These are phyloP conservation scores for Colletotrichum sp. DNA, from an alignment of 2,329 filamentous ascomycete genomes.

Conservation along the genomic window DNA sequence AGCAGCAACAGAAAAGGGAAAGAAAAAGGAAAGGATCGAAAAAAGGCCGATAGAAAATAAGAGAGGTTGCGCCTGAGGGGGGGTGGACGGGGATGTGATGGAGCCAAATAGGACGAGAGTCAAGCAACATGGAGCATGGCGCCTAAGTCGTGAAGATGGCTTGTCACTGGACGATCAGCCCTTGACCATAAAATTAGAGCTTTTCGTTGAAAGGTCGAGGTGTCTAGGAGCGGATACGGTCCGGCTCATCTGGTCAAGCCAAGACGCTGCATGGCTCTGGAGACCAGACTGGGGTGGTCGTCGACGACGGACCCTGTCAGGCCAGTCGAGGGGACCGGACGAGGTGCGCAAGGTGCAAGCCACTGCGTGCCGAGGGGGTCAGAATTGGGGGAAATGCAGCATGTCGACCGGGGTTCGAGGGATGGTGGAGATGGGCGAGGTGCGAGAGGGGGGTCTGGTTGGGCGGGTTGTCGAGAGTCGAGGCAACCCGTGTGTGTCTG, in stretches of 20 bases:
- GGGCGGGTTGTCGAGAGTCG: constrained; percentile 11
- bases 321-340: constrained; percentile 1
- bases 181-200: constrained; percentile 50
- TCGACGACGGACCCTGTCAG: constrained; percentile 16
- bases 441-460: constrained; percentile 6
- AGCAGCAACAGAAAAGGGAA: constrained; percentile 14
- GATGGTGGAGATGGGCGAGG: constrained; percentile 6
- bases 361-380: constrained; percentile 21
- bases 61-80: constrained; percentile 22
- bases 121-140: constrained; percentile 41
- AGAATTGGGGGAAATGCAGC: constrained; percentile 20
- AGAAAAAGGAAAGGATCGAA: constrained; percentile 23
- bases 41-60: constrained; percentile 24
- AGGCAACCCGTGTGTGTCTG: constrained; percentile 7
- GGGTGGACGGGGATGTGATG: constrained; percentile 36
- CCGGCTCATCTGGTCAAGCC: constrained; percentile 24
- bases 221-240: constrained; percentile 22
- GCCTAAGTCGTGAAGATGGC: constrained; percentile 44
- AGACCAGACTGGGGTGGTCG: constrained; percentile 17
- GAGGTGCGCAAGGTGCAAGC: constrained; percentile 18
- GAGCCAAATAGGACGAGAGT: constrained; percentile 40
- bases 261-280: constrained; percentile 20
- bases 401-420: constrained; percentile 1
- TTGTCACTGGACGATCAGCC: constrained; percentile 46
- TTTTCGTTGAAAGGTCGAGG: constrained; percentile 14